Evolutionary conservation across 2,329 filamentous ascomycete genomes (phyloP).

Genomic region (Alternaria rosae): DNA sequence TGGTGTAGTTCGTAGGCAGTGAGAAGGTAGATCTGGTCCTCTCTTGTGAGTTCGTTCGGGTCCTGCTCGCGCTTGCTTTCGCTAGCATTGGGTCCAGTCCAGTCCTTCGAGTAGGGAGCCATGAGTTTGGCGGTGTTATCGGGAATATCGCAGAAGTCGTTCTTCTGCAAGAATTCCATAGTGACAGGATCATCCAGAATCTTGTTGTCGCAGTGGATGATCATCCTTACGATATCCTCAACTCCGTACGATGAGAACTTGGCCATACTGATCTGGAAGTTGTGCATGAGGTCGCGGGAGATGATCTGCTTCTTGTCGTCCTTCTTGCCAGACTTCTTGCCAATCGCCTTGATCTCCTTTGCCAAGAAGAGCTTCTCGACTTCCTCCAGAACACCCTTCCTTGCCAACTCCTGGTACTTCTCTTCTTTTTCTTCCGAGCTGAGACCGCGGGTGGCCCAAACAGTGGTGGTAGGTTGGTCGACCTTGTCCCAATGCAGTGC

Average conservation of each 20-base stretch:
- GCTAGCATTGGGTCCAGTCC: constrained; percentile 85
- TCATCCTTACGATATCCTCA: constrained; percentile 87
- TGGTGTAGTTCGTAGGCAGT: constrained; percentile 95
- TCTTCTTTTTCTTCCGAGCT: constrained; percentile 91
- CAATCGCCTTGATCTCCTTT: constrained; percentile 91
- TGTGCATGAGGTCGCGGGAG: constrained; percentile 73
- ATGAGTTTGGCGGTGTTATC: constrained; percentile 91
- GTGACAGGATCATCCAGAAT: constrained; percentile 89
- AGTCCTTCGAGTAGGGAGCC: constrained; percentile 95
- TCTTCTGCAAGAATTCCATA: constrained; percentile 95
- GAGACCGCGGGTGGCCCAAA: constrained; percentile 87
- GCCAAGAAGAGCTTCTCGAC: constrained; percentile 97
- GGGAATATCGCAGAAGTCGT: constrained; percentile 89
- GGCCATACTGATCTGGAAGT: constrained; percentile 77
- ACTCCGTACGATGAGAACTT: constrained; percentile 88
- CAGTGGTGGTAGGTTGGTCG: constrained; percentile 86
- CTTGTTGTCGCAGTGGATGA: constrained; percentile 92
- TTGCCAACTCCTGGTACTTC: constrained; percentile 91
- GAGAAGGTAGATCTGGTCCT: constrained; percentile 94
- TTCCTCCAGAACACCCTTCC: constrained; percentile 95
- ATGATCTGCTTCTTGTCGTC: constrained; percentile 98
- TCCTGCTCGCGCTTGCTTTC: constrained; percentile 83
- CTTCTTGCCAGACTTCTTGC: constrained; percentile 74
- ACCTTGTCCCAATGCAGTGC: constrained; percentile 99
- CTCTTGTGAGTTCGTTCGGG: constrained; percentile 84